Conservation (phyloP, 495 filamentous ascomycete genomes). For the Diplogelasinospora grovesii region DNA sequence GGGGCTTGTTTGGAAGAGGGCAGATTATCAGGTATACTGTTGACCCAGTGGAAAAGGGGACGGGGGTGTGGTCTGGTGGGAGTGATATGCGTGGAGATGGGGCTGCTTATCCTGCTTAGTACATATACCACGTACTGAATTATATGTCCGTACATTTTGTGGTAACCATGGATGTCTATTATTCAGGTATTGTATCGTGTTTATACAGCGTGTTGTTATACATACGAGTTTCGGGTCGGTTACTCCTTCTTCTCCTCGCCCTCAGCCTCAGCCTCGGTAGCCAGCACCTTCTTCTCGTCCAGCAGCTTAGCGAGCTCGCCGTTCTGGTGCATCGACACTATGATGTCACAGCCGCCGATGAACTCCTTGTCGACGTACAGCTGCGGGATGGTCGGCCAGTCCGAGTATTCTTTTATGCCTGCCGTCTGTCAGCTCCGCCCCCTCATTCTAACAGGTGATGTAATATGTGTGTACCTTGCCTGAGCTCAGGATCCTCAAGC, state of each 20-base stretch:
- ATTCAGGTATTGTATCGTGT: not conserved
- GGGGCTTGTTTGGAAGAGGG: slow-evolving; percentile 79
- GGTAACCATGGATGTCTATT: not conserved
- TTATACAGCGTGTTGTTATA: not conserved
- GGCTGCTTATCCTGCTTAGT: slow-evolving; percentile 64
- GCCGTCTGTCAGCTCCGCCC: slow-evolving; percentile 1
- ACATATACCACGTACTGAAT: no score
- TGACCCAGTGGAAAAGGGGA: slow-evolving; percentile 58
- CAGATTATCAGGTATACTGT: slow-evolving; percentile 69
- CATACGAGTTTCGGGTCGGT: not conserved
- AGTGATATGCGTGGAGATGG: slow-evolving; percentile 90
- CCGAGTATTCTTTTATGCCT: slow-evolving; percentile 98
- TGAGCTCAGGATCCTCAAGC: slow-evolving; percentile 78
- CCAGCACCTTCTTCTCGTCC: slow-evolving; percentile 79
- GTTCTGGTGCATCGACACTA: slow-evolving; percentile 96
- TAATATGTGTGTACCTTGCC: slow-evolving; percentile 58
- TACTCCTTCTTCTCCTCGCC: slow-evolving; percentile 20
- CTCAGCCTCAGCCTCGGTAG: slow-evolving; percentile 3
- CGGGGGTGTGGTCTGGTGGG: slow-evolving; percentile 70
- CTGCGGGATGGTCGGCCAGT: slow-evolving; percentile 98
- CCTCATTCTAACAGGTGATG: not conserved
- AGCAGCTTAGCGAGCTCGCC: slow-evolving; percentile 87
- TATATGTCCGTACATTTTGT: no score
- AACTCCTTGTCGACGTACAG: slow-evolving; percentile 94
- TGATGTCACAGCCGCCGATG: slow-evolving; percentile 91